Conservation (phyloP, 352 stramenopile genomes). For the Aphanomyces astaci region DNA sequence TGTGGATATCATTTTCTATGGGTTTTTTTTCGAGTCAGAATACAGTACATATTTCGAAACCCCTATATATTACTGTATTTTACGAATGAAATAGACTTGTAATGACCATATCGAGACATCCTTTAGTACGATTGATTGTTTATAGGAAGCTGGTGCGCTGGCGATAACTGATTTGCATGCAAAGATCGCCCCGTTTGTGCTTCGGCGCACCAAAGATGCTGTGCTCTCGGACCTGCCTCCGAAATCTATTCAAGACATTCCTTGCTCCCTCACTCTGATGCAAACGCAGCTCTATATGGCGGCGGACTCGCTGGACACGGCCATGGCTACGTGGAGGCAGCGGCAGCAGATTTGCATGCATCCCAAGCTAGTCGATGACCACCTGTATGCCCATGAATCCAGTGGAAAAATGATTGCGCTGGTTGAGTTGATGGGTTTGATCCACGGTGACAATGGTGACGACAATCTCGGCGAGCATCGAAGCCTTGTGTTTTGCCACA, state of each 20-base stretch:
- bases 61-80: no score
- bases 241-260: constrained; percentile 95
- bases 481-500: constrained; percentile 95
- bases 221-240: constrained; percentile 94
- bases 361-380: constrained; percentile 70
- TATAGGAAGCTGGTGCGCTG: constrained; percentile 47
- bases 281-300: constrained; percentile 81
- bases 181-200: constrained; percentile 95
- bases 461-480: constrained; percentile 71
- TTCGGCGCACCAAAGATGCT: constrained; percentile 93
- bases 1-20: no score
- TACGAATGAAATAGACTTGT: no score
- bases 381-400: constrained; percentile 40
- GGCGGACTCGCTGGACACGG: background rate
- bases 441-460: no score
- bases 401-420: constrained; percentile 90
- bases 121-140: no score
- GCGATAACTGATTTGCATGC: constrained; percentile 91
- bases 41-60: no score
- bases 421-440: constrained; percentile 48
- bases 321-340: constrained; percentile 26
- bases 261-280: constrained; percentile 76
- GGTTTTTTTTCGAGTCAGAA: no score
- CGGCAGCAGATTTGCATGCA: constrained; percentile 94
- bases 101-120: no score